phyloP scores from a whole-genome alignment of 2,329 filamentous ascomycete species.

The Colletotrichum caudatum region DNA sequence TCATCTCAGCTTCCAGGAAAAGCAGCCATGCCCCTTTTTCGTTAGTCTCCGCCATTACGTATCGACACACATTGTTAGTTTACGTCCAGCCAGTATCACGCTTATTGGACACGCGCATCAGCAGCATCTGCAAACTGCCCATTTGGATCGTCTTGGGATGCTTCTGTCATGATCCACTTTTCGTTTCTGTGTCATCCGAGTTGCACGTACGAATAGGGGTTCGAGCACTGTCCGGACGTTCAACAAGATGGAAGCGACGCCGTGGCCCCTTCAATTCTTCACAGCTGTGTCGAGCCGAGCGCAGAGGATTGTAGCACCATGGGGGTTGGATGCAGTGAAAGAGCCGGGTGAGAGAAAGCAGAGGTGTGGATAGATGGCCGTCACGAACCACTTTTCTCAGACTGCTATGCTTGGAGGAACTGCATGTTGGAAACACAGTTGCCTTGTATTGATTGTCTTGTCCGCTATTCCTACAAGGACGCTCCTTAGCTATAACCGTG shows the following conservation, averaged over 20 bases:
- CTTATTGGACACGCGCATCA: conserved; percentile 22
- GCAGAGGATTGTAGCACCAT: not conserved
- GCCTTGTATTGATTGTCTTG: not conserved
- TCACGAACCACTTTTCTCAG: conserved; percentile 28
- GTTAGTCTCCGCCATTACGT: conserved; percentile 18
- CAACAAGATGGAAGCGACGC: not conserved
- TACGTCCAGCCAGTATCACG: not conserved
- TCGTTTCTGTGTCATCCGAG: not conserved
- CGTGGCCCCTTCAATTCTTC: not conserved
- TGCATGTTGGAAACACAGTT: not conserved
- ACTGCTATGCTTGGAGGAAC: conserved; percentile 15
- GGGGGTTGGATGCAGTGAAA: not conserved
- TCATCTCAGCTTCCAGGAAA: not conserved
- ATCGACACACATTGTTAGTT: not conserved
- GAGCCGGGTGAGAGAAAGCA: not conserved
- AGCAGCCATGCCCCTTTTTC: conserved; percentile 28
- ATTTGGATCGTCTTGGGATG: conserved; percentile 29
- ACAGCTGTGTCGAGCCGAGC: not conserved
- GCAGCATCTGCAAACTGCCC: conserved; percentile 22
- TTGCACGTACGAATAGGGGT: not conserved
- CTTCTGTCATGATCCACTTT: conserved; percentile 12
- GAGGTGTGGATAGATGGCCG: not conserved
- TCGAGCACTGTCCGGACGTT: not conserved
- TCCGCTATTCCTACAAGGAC: conserved; percentile 5
- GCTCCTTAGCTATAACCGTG: not conserved